Conservation (phyloP, 139 green algal species). For the Coccomyxa sp. region DNA sequence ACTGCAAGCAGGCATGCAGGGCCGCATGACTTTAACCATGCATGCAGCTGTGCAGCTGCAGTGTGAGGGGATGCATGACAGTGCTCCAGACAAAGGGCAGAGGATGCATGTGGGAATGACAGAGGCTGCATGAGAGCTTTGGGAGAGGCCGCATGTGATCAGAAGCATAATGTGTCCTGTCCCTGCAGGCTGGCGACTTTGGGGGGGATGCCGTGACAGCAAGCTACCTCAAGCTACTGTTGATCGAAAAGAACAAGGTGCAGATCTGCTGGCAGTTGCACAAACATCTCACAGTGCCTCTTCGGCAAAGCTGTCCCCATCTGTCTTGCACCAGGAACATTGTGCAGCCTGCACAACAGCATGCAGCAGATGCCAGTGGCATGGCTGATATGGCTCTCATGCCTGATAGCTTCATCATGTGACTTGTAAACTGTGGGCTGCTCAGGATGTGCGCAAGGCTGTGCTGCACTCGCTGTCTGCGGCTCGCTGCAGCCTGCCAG, state of each 20-base stretch:
- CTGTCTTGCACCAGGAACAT: not conserved
- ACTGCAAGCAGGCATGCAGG: too few relatives aligned
- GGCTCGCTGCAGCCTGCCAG: constrained; percentile 24
- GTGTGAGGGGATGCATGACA: too few relatives aligned
- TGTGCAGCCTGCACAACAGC: not conserved
- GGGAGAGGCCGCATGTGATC: too few relatives aligned
- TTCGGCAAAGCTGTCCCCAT: not conserved
- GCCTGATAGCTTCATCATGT: not conserved
- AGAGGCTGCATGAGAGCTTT: too few relatives aligned
- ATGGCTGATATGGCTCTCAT: not conserved
- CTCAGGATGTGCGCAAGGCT: constrained; percentile 55
- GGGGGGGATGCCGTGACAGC: constrained; percentile 34
- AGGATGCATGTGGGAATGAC: too few relatives aligned
- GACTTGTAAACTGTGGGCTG: not conserved
- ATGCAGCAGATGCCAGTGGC: not conserved
- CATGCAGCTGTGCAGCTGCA: too few relatives aligned
- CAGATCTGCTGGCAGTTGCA: not conserved
- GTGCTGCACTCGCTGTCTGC: constrained; percentile 45
- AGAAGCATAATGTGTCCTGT: too few relatives aligned
- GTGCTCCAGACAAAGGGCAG: too few relatives aligned
- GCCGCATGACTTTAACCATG: too few relatives aligned
- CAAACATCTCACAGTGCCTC: not conserved
- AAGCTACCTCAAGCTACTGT: constrained; percentile 41
- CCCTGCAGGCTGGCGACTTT: constrained; percentile 39
- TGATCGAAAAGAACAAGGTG: constrained; percentile 52